Base-by-base conservation (phyloP, 345 rosid genomes). In the Rubroshorea leprosula region DNA sequence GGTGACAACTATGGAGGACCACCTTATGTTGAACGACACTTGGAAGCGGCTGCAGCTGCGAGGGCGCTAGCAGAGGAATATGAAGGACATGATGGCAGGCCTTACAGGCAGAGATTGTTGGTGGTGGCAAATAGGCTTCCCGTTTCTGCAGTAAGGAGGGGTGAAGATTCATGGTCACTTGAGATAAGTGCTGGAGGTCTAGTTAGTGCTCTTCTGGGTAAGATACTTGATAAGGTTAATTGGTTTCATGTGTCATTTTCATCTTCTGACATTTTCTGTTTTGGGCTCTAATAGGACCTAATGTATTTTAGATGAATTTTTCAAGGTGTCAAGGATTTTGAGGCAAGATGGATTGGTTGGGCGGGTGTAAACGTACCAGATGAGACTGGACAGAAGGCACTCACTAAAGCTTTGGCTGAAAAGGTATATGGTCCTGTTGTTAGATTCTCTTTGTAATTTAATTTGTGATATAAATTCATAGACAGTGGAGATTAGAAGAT, bases 311-410 rank as follows among this genome's bases (percentile, higher is more conserved):
- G 60, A 63, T 77, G 68, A 63, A 47, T 27, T 68, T 67, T 63
- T 76, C 55, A 75, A 90, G 99, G 99, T 71, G 96, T 94, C 20
- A 94, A 94, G 80, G 99, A 84, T 51, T 87, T 94, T 51, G 99
- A 94, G 68, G 97, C 97, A 13, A 90, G 90, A 73, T 94, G 99
- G 99, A 94, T 94, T 53, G 99, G 99, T 46, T 94, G 97, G 99
- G 99, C 99, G 57, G 99, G 99, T 10, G 99, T 94, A 20, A 90
- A 94, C 76, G 99, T 94, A 58, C 96, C 99, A 6, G 99, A 94
- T 68, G 92, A 87, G 65, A 78, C 76, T 60, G 99, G 99, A 12
- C 99, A 90, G 79, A 78, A 71, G 61, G 95, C 99, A 57, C 90
- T 94, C n/a, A 87, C 78, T 21, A 84, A 86, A 74, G 95, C 97